Conservation (phyloP, 495 filamentous ascomycete species). For the Aspergillus avenaceus region DNA sequence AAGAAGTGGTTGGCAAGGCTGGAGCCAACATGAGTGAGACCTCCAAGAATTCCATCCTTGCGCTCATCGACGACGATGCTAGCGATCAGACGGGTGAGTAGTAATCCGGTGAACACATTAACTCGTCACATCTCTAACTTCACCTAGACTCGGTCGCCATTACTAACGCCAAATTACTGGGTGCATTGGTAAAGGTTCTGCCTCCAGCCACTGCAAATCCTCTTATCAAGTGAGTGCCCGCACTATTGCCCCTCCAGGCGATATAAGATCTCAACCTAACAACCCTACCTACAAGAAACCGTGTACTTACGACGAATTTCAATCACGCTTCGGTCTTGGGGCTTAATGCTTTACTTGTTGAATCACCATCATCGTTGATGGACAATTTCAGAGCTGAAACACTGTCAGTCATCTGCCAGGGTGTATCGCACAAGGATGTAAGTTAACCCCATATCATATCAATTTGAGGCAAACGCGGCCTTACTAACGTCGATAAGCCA, state of each 20-base stretch:
- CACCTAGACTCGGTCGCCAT: slow-evolving; percentile 65
- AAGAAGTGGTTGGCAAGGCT: slow-evolving; percentile 92
- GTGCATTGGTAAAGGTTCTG: slow-evolving; percentile 81
- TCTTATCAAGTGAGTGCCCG: slow-evolving; percentile 62
- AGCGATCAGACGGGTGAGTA: slow-evolving; percentile 63
- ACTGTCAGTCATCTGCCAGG: slow-evolving; percentile 70
- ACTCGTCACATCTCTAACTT: not conserved
- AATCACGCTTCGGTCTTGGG: slow-evolving; percentile 69
- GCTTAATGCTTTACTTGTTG: slow-evolving; percentile 81
- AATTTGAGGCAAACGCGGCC: not conserved
- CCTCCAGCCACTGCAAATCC: slow-evolving; percentile 58
- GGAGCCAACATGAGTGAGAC: slow-evolving; percentile 90
- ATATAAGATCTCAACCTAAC: slow-evolving; percentile 8
- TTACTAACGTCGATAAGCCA: slow-evolving; percentile 44
- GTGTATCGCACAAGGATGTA: slow-evolving; percentile 72
- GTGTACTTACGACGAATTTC: slow-evolving; percentile 68
- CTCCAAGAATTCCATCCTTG: slow-evolving; percentile 75
- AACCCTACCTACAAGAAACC: slow-evolving; percentile 40
- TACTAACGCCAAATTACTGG: slow-evolving; percentile 83
- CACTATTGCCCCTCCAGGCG: no score
- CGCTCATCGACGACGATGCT: slow-evolving; percentile 78
- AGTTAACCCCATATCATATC: slow-evolving; percentile 14
- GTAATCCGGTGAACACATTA: not conserved
- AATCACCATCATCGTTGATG: slow-evolving; percentile 65
- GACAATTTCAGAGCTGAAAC: slow-evolving; percentile 67